These are phyloP conservation scores for Lolium rigidum DNA, from an alignment of 176 grass and related monocot species.

Conservation along the genomic window DNA sequence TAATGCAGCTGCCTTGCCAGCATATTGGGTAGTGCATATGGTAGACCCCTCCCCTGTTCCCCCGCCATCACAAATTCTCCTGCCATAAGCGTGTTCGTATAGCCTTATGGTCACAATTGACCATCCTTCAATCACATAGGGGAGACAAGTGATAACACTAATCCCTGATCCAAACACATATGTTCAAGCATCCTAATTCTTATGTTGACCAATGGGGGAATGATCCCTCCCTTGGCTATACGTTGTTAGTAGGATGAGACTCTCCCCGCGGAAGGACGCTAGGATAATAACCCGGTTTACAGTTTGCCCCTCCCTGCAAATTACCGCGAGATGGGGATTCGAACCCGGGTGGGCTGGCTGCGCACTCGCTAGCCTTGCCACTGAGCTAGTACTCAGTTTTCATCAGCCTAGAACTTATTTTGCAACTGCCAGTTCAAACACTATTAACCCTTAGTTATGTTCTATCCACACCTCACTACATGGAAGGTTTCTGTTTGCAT, in stretches of 20 bases:
- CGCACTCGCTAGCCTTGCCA: too few species aligned
- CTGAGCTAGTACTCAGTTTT: too few species aligned
- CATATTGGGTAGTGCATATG: conserved; percentile 16
- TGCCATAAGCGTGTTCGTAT: neutral
- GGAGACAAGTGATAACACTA: neutral
- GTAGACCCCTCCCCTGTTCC: neutral
- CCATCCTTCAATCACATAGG: conserved; percentile 2
- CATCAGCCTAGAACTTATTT: neutral
- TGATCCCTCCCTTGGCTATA: too few species aligned
- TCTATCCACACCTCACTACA: neutral
- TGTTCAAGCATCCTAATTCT: neutral
- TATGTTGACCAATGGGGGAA: too few species aligned
- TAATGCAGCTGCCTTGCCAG: conserved; percentile 11
- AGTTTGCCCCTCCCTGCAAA: too few species aligned
- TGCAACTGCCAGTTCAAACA: neutral
- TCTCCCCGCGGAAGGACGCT: too few species aligned
- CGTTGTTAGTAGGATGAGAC: too few species aligned
- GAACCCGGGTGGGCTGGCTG: too few species aligned
- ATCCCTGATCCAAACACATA: neutral
- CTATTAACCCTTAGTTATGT: neutral
- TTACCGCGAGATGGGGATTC: too few species aligned
- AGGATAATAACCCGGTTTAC: too few species aligned
- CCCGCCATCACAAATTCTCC: too few species aligned
- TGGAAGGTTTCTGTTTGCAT: neutral
- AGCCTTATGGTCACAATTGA: neutral